Base-by-base conservation (phyloP, 805 yeast species). In the Kazachstania africana region DNA sequence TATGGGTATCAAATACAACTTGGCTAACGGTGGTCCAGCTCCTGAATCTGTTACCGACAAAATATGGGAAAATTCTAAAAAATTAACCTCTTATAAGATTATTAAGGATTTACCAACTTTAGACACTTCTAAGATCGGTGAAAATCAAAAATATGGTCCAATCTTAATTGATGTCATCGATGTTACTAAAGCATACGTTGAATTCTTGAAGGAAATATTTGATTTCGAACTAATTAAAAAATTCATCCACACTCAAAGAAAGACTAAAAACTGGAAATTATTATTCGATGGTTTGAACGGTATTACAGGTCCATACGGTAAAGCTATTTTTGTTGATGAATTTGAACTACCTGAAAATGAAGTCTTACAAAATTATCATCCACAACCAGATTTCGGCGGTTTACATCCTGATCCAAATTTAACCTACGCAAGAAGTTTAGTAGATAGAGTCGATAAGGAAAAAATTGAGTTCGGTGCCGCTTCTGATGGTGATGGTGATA, bases 401-500 rank as follows among this genome's bases (percentile, higher is more conserved):
- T 66, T 85, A 44, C 98, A 88, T 57, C 98, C 98, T 14, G 98
- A 88, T 60, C 98, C 98, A 42, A 88, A 88, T 62, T 70, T 88
- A 57, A 87, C 96, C 10, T 88, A 91, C 53, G 98, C 97, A 8
- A 72, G 69, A 37, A 75, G 94, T 13, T 66, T 88, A 40, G 98
- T 88, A 14, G 78, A 72, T 21, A 69, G 70, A 41, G 98, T 88
- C n/a, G 96, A 91, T 50, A 52, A 58, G 14, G 80, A 80, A 36
- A 62, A 73, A 36, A 81, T 87, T 43, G 81, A 88, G 6, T 88
- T 88, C 55, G 98, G 98, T 41, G 97, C 97, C 24, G 97, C 97
- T 6, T 80, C 94, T n/a, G 98, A 84, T 54, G 98, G 98, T 58
- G 98, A 88, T 48, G 98, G 98, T 57, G 98, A 88, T 55, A 75